Percentiles rank a stretch among this genome's conserved stretches.
These are phyloP conservation scores for Collybia sp. DNA, from an alignment of 768 basidiomycete genomes.

Conservation along the genomic window DNA sequence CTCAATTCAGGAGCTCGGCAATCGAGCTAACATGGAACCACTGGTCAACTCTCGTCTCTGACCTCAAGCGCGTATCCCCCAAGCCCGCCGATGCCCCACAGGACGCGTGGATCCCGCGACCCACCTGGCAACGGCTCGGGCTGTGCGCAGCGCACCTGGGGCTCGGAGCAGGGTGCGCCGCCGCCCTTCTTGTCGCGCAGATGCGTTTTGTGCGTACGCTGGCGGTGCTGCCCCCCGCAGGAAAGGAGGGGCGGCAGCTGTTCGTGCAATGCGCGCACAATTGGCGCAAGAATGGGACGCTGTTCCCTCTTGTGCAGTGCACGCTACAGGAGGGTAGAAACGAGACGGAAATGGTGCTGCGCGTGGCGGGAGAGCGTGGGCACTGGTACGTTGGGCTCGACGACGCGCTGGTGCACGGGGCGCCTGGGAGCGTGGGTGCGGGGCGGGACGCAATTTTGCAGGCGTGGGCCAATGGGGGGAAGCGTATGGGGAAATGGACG, in stretches of 20 bases:
- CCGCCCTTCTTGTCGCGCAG: slow-evolving; percentile 22
- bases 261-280: slow-evolving; percentile 28
- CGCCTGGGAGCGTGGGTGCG: slow-evolving; percentile 8
- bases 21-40: slow-evolving; percentile 30
- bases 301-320: slow-evolving; percentile 20
- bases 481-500: slow-evolving; percentile 8
- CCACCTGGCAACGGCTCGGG: slow-evolving; percentile 26
- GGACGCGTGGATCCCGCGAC: slow-evolving; percentile 21
- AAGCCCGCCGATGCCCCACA: slow-evolving; percentile 8
- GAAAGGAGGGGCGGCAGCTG: slow-evolving; percentile 15
- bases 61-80: slow-evolving; percentile 15
- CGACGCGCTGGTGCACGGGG: slow-evolving; percentile 20
- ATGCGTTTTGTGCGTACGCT: slow-evolving; percentile 26
- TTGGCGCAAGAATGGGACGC: slow-evolving; percentile 17
- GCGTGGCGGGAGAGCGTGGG: slow-evolving; percentile 20
- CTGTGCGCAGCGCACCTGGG: slow-evolving; percentile 23
- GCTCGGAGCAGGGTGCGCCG: slow-evolving; percentile 23
- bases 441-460: slow-evolving; percentile 21
- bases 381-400: slow-evolving; percentile 29
- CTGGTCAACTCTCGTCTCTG: slow-evolving; percentile 21
- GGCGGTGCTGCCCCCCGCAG: slow-evolving; percentile 16
- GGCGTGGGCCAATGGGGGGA: slow-evolving; percentile 17
- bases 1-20: slow-evolving; percentile 18
- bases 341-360: slow-evolving; percentile 24
- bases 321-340: slow-evolving; percentile 25